phyloP scores from a whole-genome alignment of 1,284 basidiomycete species.

The Trichosporon asahii region DNA sequence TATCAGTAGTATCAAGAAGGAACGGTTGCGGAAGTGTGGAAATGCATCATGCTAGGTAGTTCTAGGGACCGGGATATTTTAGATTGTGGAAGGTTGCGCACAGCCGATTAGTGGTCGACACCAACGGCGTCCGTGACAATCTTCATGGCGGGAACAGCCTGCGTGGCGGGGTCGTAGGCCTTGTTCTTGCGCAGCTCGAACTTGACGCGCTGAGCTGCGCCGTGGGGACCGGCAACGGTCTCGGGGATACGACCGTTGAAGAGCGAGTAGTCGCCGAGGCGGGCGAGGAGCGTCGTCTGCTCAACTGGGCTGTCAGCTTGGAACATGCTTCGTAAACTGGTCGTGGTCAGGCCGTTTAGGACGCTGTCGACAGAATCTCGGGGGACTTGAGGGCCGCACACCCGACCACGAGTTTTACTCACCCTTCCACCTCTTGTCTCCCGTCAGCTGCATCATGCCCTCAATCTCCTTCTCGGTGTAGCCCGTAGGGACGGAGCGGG shows the following conservation, averaged over 20 bases:
- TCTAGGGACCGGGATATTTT: not conserved
- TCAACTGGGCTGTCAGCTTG: slow-evolving; percentile 21
- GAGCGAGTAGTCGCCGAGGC: slow-evolving; percentile 28
- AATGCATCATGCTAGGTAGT: slow-evolving; percentile 6
- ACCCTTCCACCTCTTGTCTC: not conserved
- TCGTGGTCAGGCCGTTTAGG: too few relatives aligned
- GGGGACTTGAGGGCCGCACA: too few relatives aligned
- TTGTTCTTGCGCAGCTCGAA: slow-evolving; percentile 16
- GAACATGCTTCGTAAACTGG: too few relatives aligned
- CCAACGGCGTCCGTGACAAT: slow-evolving; percentile 11
- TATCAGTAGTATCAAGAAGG: not conserved
- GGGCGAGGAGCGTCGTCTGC: slow-evolving; percentile 26
- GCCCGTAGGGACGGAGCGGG: not conserved
- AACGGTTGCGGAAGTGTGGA: not conserved
- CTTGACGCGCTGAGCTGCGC: not conserved
- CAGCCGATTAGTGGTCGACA: not conserved
- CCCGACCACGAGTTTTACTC: too few relatives aligned
- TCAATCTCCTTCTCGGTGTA: not conserved
- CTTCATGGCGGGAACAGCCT: slow-evolving; percentile 8
- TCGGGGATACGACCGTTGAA: slow-evolving; percentile 15
- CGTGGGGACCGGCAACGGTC: not conserved
- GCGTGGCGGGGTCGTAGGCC: slow-evolving; percentile 8
- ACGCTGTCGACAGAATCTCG: too few relatives aligned
- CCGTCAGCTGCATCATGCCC: not conserved
- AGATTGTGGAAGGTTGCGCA: not conserved